These are phyloP conservation scores for Salvia sclarea DNA, from an alignment of 305 asterid species.

Conservation along the genomic window DNA sequence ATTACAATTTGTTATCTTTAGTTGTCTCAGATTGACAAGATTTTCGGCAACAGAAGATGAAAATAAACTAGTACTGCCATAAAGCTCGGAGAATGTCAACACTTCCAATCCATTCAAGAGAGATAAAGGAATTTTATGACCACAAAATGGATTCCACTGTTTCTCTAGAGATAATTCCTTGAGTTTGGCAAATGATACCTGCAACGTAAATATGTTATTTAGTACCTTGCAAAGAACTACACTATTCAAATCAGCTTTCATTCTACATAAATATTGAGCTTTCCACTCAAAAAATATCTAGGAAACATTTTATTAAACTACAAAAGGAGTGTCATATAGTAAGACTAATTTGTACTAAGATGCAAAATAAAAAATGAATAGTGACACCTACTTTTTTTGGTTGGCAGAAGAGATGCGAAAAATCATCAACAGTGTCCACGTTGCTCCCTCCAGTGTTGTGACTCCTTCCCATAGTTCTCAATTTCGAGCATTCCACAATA, in stretches of 20 bases:
- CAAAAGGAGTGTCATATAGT: too few species aligned
- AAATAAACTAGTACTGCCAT: background rate
- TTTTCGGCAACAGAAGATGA: background rate
- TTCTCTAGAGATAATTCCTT: background rate
- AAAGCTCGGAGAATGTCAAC: background rate
- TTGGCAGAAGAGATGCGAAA: background rate
- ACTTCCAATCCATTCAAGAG: background rate
- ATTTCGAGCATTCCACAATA: background rate
- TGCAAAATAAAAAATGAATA: background rate
- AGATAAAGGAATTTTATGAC: background rate
- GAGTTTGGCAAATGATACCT: background rate
- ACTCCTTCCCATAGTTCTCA: background rate
- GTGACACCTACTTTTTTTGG: background rate
- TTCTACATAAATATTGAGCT: too few species aligned
- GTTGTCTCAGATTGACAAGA: too few species aligned
- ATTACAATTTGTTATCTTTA: too few species aligned
- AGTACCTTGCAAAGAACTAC: too few species aligned
- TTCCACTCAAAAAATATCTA: too few species aligned
- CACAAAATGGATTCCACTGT: background rate
- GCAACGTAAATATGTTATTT: too few species aligned
- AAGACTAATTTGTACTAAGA: too few species aligned
- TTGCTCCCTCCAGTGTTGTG: background rate
- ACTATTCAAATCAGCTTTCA: too few species aligned
- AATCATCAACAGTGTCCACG: background rate
- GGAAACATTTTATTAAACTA: too few species aligned